phyloP scores from a whole-genome alignment of 1,284 basidiomycete genomes.

The Ustilago bromivora region DNA sequence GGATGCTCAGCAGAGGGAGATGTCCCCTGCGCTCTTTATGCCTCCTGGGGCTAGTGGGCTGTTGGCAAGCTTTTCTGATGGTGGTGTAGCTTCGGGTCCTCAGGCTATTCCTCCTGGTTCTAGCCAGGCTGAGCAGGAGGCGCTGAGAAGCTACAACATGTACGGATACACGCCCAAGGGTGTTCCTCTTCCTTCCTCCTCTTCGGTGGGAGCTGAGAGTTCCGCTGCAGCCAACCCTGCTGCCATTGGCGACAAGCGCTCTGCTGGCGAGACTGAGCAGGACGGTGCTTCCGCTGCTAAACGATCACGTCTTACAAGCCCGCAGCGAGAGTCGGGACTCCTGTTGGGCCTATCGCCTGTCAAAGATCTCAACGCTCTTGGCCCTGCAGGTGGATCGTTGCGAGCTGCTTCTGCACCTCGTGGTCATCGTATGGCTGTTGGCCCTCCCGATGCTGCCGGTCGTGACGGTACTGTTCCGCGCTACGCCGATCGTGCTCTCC shows the following conservation, averaged over 20 bases:
- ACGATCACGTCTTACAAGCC: slow-evolving; percentile 41
- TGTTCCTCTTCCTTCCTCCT: slow-evolving; percentile 47
- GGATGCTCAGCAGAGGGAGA: slow-evolving; percentile 36
- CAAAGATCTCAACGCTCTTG: slow-evolving; percentile 66
- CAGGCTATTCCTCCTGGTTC: slow-evolving; percentile 62
- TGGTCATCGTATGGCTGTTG: slow-evolving; percentile 44
- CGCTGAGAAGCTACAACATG: slow-evolving; percentile 54
- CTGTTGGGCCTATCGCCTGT: slow-evolving; percentile 59
- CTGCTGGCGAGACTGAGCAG: slow-evolving; percentile 22
- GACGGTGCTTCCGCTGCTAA: slow-evolving; percentile 36
- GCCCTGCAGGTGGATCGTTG: slow-evolving; percentile 54
- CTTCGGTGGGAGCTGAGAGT: slow-evolving; percentile 6
- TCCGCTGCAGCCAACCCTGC: not conserved
- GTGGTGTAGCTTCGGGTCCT: slow-evolving; percentile 9
- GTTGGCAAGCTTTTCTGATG: slow-evolving; percentile 31
- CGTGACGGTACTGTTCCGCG: slow-evolving; percentile 52
- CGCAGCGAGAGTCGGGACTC: slow-evolving; percentile 29
- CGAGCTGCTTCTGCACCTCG: slow-evolving; percentile 58
- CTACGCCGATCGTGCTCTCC: slow-evolving; percentile 64
- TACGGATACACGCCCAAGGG: slow-evolving; percentile 63
- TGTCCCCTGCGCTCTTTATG: slow-evolving; percentile 50
- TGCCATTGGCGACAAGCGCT: slow-evolving; percentile 33
- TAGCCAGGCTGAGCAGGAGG: slow-evolving; percentile 48
- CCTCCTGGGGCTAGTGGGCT: slow-evolving; percentile 52
- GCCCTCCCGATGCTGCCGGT: slow-evolving; percentile 49